These are phyloP conservation scores for Pleurotus eryngii DNA, from an alignment of 768 basidiomycete species.

Conservation along the genomic window DNA sequence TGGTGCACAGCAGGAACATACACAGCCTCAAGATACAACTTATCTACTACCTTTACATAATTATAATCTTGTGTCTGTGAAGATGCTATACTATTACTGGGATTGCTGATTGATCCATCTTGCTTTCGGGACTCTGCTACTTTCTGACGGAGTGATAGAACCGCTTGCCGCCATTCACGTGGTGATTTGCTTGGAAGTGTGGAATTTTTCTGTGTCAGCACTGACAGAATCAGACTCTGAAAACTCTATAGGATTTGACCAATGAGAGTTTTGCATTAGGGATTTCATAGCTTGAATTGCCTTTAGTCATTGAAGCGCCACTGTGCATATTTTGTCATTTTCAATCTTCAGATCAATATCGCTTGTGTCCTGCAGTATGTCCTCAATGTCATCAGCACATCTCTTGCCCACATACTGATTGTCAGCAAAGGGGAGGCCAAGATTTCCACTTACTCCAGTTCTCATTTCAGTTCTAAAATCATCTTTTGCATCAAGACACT, in stretches of 20 bases:
- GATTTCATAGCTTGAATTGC: not conserved
- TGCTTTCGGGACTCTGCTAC: not conserved
- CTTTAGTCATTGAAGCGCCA: not conserved
- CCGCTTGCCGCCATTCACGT: not conserved
- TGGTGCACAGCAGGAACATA: not conserved
- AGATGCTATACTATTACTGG: not conserved
- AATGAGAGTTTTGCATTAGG: not conserved
- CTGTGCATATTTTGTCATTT: not conserved
- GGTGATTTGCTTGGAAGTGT: not conserved
- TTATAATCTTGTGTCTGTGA: not conserved
- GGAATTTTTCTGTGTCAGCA: not conserved
- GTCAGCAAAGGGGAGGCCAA: too few species aligned
- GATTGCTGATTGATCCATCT: not conserved
- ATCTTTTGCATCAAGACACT: slow-evolving; percentile 33
- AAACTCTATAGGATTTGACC: not conserved
- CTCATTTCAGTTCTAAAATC: slow-evolving; percentile 19
- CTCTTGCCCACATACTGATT: not conserved
- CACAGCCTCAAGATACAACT: not conserved
- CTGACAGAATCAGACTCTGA: not conserved
- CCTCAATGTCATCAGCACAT: not conserved
- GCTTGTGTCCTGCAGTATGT: not conserved
- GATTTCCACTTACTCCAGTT: not conserved
- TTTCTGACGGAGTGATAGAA: not conserved
- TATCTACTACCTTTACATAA: slow-evolving; percentile 1
- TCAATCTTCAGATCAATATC: not conserved